phyloP scores from a whole-genome alignment of 257 asterid genomes.

The Solanum ahanhuiri region DNA sequence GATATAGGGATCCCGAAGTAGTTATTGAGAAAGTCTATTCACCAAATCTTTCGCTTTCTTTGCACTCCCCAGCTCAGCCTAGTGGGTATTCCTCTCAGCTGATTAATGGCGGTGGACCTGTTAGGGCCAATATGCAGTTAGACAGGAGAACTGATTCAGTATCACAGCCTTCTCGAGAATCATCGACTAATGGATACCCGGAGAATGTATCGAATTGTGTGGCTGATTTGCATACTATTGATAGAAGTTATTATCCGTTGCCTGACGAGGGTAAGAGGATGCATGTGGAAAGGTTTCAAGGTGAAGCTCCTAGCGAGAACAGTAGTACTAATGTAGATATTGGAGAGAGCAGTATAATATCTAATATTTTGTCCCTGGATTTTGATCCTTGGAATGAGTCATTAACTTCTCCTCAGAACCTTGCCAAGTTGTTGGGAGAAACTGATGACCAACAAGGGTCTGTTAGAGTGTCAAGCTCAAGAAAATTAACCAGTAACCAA shows the following conservation, averaged over 20 bases:
- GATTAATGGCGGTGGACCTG: constrained; percentile 16
- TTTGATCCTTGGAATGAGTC: constrained; percentile 71
- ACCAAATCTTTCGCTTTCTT: constrained; percentile 24
- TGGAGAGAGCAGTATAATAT: constrained; percentile 87
- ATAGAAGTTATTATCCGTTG: constrained; percentile 26
- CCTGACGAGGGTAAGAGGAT: constrained; percentile 26
- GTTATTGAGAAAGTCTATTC: constrained; percentile 15
- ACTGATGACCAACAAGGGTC: constrained; percentile 33
- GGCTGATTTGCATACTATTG: constrained; percentile 21
- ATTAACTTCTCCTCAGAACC: constrained; percentile 48
- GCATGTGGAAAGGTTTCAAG: constrained; percentile 31
- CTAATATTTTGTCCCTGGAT: constrained; percentile 76
- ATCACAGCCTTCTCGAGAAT: constrained; percentile 31
- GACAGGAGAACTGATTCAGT: constrained; percentile 34
- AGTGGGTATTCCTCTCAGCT: constrained; percentile 13
- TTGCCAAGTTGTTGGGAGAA: constrained; percentile 53
- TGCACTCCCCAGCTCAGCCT: constrained; percentile 18
- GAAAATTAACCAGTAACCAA: constrained; percentile 54
- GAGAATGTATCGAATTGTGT: constrained; percentile 20
- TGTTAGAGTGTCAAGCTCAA: constrained; percentile 42
- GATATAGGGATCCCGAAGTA: constrained; percentile 51
- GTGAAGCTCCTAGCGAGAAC: constrained; percentile 23
- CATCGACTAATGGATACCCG: constrained; percentile 21
- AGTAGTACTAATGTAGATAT: constrained; percentile 16
- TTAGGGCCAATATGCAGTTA: constrained; percentile 28